phyloP scores from a whole-genome alignment of 768 basidiomycete species.

The Termitomyces bulborhizus region DNA sequence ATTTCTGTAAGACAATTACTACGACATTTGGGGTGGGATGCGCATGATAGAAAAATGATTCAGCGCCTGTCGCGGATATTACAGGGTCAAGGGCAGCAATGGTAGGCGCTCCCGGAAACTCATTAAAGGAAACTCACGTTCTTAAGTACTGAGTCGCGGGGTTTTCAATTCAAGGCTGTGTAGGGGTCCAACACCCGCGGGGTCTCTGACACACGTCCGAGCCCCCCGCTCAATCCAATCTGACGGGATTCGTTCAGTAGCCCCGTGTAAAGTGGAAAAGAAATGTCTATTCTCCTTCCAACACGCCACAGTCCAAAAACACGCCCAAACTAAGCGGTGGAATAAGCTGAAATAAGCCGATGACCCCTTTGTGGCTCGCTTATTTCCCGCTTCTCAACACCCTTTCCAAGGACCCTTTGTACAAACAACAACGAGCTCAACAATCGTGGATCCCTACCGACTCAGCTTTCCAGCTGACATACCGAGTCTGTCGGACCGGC shows the following conservation, averaged over 20 bases:
- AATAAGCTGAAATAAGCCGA: background rate
- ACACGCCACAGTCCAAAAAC: constrained; percentile 14
- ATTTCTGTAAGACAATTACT: background rate
- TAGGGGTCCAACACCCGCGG: constrained; percentile 4
- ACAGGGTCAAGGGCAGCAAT: background rate
- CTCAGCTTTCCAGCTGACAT: background rate
- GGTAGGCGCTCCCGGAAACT: background rate
- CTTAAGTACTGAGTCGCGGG: background rate
- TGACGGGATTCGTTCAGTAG: constrained; percentile 9
- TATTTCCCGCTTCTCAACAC: background rate
- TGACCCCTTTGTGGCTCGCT: background rate
- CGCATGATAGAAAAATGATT: background rate
- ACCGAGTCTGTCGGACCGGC: constrained; percentile 29
- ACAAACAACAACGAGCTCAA: background rate
- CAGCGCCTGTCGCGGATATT: background rate
- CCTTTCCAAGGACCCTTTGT: background rate
- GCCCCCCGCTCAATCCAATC: constrained; percentile 13
- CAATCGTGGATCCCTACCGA: background rate
- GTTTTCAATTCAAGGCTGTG: no score
- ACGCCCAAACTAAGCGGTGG: background rate
- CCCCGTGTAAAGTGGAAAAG: constrained; percentile 23
- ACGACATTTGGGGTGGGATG: background rate
- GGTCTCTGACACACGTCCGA: constrained; percentile 7
- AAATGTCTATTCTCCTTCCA: constrained; percentile 10
- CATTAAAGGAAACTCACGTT: background rate